Conservation (phyloP, 2,329 filamentous ascomycete species). For the Alternaria rosae region DNA sequence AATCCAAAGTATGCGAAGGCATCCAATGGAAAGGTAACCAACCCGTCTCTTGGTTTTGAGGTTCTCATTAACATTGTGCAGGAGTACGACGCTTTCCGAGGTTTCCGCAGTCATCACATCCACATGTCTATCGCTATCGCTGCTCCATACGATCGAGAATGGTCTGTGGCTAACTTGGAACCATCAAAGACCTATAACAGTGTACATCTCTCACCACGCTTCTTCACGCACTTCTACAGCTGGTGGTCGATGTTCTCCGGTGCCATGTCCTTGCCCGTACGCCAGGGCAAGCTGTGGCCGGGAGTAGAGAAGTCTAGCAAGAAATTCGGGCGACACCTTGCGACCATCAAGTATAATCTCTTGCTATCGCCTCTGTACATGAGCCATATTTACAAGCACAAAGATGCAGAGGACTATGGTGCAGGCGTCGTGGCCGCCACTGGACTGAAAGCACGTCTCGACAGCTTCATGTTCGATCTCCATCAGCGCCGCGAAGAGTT, state of each 20-base stretch:
- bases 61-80: conserved; percentile 38
- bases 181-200: conserved; percentile 94
- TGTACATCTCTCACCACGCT: conserved; percentile 89
- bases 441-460: conserved; percentile 92
- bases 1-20: conserved; percentile 76
- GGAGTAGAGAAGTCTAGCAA: conserved; percentile 96
- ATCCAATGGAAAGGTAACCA: conserved; percentile 54
- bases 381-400: conserved; percentile 98
- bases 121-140: conserved; percentile 92
- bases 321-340: conserved; percentile 95
- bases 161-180: conserved; percentile 76
- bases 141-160: conserved; percentile 86
- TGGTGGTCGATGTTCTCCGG: conserved; percentile 99
- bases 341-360: conserved; percentile 98
- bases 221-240: conserved; percentile 97
- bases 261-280: conserved; percentile 90
- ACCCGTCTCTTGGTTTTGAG: neutral
- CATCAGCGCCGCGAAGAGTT: conserved; percentile 95
- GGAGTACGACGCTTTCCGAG: conserved; percentile 88
- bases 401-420: conserved; percentile 86
- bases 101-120: conserved; percentile 96
- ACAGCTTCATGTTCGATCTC: conserved; percentile 96
- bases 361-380: conserved; percentile 91
- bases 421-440: conserved; percentile 86
- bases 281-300: conserved; percentile 90